These are phyloP conservation scores for Boletus sp. DNA, from an alignment of 1,284 basidiomycete genomes.

Conservation along the genomic window DNA sequence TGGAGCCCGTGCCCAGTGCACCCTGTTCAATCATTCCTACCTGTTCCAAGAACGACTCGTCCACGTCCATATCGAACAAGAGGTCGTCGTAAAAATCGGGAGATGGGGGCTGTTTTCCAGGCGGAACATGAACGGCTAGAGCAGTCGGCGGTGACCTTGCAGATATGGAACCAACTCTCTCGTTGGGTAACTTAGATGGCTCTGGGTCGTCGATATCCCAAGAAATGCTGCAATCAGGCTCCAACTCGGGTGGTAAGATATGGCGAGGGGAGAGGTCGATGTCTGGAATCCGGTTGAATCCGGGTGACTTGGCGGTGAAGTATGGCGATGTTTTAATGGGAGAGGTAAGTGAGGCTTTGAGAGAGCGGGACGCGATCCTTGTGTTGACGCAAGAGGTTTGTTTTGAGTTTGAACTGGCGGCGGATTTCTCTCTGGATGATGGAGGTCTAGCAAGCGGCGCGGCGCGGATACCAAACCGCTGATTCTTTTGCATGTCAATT, in stretches of 20 bases:
- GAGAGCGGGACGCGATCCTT: slow-evolving; percentile 15
- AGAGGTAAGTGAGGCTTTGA: background rate
- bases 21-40: slow-evolving; percentile 30
- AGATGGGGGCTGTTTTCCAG: slow-evolving; percentile 8
- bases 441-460: background rate
- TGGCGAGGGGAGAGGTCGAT: slow-evolving; percentile 30
- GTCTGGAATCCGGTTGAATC: slow-evolving; percentile 16
- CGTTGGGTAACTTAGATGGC: background rate
- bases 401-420: background rate
- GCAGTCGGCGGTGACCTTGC: background rate
- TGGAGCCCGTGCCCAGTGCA: slow-evolving; percentile 13
- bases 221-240: slow-evolving; percentile 12
- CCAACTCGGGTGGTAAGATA: background rate
- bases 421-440: slow-evolving; percentile 6
- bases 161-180: slow-evolving; percentile 3
- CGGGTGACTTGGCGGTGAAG: slow-evolving; percentile 13
- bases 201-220: slow-evolving; percentile 14
- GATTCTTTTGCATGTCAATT: slow-evolving; percentile 5
- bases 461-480: background rate
- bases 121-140: background rate
- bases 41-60: slow-evolving; percentile 31
- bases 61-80: slow-evolving; percentile 29
- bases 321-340: slow-evolving; percentile 21
- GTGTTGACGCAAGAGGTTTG: slow-evolving; percentile 1
- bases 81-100: slow-evolving; percentile 27